Base-by-base conservation (phyloP, 805 yeast species). In the Yarrowia keelungensis region DNA sequence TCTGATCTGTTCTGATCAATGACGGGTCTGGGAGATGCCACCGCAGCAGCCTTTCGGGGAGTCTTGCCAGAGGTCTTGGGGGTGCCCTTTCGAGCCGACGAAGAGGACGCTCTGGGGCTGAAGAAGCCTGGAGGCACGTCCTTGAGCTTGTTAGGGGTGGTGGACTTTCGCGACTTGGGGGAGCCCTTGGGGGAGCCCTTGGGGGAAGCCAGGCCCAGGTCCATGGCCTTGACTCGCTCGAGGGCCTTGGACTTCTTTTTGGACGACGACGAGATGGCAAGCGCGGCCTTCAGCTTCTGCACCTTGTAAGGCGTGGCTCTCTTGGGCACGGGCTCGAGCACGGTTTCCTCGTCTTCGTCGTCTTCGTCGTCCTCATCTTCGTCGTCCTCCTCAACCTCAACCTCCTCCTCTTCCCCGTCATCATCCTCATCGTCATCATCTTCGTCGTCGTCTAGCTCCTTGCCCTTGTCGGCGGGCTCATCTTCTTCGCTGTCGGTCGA, bases 401-500 rank as follows among this genome's bases (percentile, higher is more conserved):
- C 19, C 19, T 19, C 19, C 19, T 19, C 19, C 19, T 19, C 19
- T 19, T 19, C 19, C 19, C 19, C 19, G 19, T 26, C 32, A 7
- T 26, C 32, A 7, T 26, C 32, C 5, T 43, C 47, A 8, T 43
- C 47, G 12, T 12, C 51, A 9, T 47, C 51, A 5, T 26, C 36
- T 1, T 19, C 49, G 14, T 22, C 15, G 26, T 8, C 12, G 22
- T 8, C 47, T 5, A 3, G 22, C 2, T 5, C 50, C 3, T 50
- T 22, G 39, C 41, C 35, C 9, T 49, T 26, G 16, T 22, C 36
- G 19, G 19, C 19, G 19, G 19, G 19, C 11, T 26, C 36, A 11
- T 47, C 51, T 5, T 26, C 36, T 7, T 47, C 47, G 7, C 56
- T 50, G 26, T 50, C 56, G 14, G 56, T 35, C 4, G 56, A 50